Percentiles rank a stretch among this genome's conserved stretches.
Conservation (phyloP, 2,329 filamentous ascomycete species). For the Fusarium oxysporum region DNA sequence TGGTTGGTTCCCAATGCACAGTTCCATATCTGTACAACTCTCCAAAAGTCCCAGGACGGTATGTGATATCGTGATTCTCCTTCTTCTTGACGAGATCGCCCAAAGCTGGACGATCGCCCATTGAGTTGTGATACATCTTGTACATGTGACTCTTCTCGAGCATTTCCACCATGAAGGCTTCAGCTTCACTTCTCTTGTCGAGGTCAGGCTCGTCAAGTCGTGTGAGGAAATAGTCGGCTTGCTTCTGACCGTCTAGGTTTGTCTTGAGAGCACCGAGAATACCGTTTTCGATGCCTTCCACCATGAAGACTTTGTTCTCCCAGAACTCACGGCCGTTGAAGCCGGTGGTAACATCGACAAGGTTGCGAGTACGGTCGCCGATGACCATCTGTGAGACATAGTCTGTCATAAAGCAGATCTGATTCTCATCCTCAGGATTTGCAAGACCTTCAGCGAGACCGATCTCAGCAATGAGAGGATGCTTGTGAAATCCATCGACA, state of each 20-base stretch:
- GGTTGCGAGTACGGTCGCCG: constrained; percentile 49
- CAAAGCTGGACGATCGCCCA: constrained; percentile 45
- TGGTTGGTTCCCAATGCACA: constrained; percentile 49
- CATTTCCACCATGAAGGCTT: constrained; percentile 50
- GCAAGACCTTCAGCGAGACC: constrained; percentile 47
- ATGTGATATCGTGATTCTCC: constrained; percentile 43
- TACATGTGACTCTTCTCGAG: constrained; percentile 52
- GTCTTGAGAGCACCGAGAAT: constrained; percentile 49
- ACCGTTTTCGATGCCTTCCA: constrained; percentile 49
- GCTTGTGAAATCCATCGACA: constrained; percentile 48
- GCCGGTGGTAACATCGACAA: constrained; percentile 46
- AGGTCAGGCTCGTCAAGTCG: constrained; percentile 47
- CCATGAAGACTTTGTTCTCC: constrained; percentile 48
- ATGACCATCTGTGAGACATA: constrained; percentile 54
- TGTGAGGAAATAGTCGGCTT: constrained; percentile 49
- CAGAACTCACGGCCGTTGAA: constrained; percentile 51
- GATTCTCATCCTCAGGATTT: constrained; percentile 11
- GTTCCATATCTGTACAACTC: constrained; percentile 52
- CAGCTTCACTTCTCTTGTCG: constrained; percentile 42
- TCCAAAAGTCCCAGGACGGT: constrained; percentile 50
- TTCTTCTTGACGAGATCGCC: constrained; percentile 49
- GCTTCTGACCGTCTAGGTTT: constrained; percentile 44
- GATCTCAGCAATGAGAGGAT: constrained; percentile 48
- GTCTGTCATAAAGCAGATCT: constrained; percentile 49
- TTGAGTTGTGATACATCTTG: constrained; percentile 53